Evolutionary conservation across 2,329 filamentous ascomycete species (phyloP), one percentile per base, ranked within the genome.

Genomic region (Mycogone perniciosa): DNA sequence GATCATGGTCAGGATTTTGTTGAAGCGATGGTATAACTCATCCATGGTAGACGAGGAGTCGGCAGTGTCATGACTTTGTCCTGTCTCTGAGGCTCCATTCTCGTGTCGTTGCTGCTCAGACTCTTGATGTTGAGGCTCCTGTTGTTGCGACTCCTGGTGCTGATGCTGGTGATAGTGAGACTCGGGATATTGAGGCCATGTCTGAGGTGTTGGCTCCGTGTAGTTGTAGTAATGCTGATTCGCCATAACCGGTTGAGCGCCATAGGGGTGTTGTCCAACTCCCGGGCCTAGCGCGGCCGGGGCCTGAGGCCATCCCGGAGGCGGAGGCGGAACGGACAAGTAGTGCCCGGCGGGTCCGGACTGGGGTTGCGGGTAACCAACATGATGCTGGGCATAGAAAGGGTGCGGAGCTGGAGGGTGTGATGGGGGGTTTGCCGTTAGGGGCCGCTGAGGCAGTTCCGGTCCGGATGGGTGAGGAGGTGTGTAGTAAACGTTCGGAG

Each of bases 1-100:
- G 50, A 91, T 89, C 30, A 79, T 74, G 1, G 86, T 88, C 63
- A 91, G 81, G 51, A 89, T 75, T 41, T 80, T 70, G 63, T 88
- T 79, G 54, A 91, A 77, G 47, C 81, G 81, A 4, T 73, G 72
- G 10, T 75, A 78, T 43, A 89, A 77, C 49, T 81, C 70, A 59
- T 87, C 13, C 81, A 38, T 9, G 20, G 33, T 41, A 8, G 38
- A 34, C 4, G 46, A 42, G 20, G 20, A 20, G 20, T 20, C 20
- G 20, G 3, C 27, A 20, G 20, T 5, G 31, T 4, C 8, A 11
- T n/a, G 29, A 30, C 31, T 8, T 42, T 67, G 70, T 42, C 63
- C 64, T 9, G 68, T 51, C 3, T 57, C 31, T 34, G 42, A 44
- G 9, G n/a, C 11, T 7, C 9, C 6, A 29, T 44, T 13, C 5